Evolutionary conservation across 2,329 filamentous ascomycete genomes (phyloP).

Genomic region (Lachnellula cervina): DNA sequence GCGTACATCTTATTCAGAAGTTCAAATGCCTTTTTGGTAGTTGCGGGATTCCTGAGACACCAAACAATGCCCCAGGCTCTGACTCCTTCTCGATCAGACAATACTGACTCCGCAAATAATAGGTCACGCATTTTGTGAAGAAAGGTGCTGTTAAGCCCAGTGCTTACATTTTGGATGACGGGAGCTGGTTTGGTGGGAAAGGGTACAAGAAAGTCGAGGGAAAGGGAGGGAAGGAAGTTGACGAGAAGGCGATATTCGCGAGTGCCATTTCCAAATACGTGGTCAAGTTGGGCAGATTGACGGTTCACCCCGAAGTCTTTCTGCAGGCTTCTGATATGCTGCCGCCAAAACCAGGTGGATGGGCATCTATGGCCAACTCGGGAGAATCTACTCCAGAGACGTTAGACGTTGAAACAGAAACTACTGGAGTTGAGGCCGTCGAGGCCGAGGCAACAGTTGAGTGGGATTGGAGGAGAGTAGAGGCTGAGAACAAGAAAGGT

Average conservation of each 20-base stretch:
- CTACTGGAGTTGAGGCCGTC: neutral
- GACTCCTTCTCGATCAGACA: too few species aligned
- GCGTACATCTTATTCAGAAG: too few species aligned
- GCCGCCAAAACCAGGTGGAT: constrained; percentile 66
- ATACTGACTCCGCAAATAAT: too few species aligned
- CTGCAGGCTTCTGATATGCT: constrained; percentile 68
- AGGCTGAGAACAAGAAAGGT: constrained; percentile 50
- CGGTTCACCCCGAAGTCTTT: constrained; percentile 74
- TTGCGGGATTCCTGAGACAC: too few species aligned
- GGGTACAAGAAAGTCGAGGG: constrained; percentile 38
- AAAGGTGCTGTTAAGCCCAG: constrained; percentile 53
- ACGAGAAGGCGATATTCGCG: constrained; percentile 63
- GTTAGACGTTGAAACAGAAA: constrained; percentile 7
- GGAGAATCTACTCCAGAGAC: constrained; percentile 25
- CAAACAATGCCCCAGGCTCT: too few species aligned
- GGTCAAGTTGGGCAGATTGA: constrained; percentile 75
- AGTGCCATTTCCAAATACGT: constrained; percentile 76
- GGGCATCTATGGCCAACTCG: constrained; percentile 39
- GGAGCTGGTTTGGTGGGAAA: constrained; percentile 36
- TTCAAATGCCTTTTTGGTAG: too few species aligned
- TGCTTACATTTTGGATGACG: constrained; percentile 36
- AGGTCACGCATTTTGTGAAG: constrained; percentile 65
- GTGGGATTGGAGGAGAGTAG: constrained; percentile 57
- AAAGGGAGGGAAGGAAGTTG: constrained; percentile 34
- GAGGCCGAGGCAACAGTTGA: constrained; percentile 7